phyloP scores from a whole-genome alignment of 2,329 filamentous ascomycete genomes.

The Chaetomium sp. region DNA sequence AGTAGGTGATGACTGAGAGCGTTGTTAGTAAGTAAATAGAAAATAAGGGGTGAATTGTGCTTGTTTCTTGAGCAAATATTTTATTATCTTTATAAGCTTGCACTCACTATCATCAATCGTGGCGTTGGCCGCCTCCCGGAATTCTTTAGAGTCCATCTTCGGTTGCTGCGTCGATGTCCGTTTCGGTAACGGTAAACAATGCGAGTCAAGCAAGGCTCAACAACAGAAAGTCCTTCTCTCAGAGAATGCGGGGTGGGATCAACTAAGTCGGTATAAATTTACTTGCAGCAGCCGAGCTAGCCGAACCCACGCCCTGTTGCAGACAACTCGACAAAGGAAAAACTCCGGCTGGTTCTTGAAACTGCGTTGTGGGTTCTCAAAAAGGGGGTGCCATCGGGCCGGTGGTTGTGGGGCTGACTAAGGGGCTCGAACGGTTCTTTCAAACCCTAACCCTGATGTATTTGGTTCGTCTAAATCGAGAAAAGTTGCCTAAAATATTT shows the following conservation, averaged over 20 bases:
- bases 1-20: slow-evolving; percentile 63
- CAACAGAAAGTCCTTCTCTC: no score
- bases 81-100: neutral
- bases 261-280: no score
- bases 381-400: neutral
- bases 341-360: no score
- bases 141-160: slow-evolving; percentile 22
- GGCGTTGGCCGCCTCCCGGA: slow-evolving; percentile 22
- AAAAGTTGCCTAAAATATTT: no score
- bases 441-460: neutral
- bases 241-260: no score
- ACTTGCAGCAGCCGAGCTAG: no score
- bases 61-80: neutral
- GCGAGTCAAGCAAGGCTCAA: neutral
- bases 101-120: slow-evolving; percentile 24
- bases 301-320: no score
- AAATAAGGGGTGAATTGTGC: neutral
- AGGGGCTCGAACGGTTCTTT: neutral
- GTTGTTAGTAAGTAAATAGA: neutral
- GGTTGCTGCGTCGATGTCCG: neutral
- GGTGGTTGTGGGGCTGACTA: neutral
- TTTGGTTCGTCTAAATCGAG: no score
- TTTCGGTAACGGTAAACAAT: neutral
- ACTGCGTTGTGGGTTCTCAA: neutral
- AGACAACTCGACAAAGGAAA: no score